Evolutionary conservation across 176 grass and related monocot genomes (phyloP), one percentile per base, ranked within the genome.

Genomic region (Aegilops longissima): DNA sequence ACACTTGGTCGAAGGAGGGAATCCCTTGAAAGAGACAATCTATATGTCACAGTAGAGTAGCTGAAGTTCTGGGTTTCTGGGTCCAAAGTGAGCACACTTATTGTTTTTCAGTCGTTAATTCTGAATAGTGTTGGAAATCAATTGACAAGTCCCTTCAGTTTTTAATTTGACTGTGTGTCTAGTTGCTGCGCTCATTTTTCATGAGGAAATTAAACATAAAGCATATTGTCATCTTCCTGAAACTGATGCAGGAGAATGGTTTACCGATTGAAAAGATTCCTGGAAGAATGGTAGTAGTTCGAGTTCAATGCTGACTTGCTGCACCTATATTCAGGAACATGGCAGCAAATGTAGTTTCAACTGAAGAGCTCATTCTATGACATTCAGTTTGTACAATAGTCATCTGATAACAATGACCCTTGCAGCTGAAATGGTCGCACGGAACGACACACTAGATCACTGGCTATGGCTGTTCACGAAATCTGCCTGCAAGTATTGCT

Each of bases 401-500:
- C 56, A 59, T 59, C 18, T 20, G 56, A 59, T 59, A 59, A 59
- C 56, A 59, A 59, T 59, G 56, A 59, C 56, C 20, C 18, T 59
- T 59, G 18, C 56, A 21, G 56, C 6, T 59, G 56, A 8, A 58
- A 59, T 21, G 5, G 20, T 59, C 56, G 6, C 2, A 21, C 1
- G 7, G 52, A 18, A 20, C 18, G 17, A 56, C 17, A 56, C 52
- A 56, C 51, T 54, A 4, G 51, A 5, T 54, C 51, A 54, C 52
- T 20, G 52, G 17, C 52, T 20, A 59, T 59, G 18, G 18, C 56
- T 59, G 18, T 59, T 59, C 56, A 59, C 9, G 56, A 93, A 61
- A 88, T 93, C 82, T 88, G 91, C 82, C 70, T 93, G 73, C 91
- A 93, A 85, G 85, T 93, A 80, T 92, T 87, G 91, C 72, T 92